phyloP scores from a whole-genome alignment of 1,284 basidiomycete genomes.

The Naganishia sp. region DNA sequence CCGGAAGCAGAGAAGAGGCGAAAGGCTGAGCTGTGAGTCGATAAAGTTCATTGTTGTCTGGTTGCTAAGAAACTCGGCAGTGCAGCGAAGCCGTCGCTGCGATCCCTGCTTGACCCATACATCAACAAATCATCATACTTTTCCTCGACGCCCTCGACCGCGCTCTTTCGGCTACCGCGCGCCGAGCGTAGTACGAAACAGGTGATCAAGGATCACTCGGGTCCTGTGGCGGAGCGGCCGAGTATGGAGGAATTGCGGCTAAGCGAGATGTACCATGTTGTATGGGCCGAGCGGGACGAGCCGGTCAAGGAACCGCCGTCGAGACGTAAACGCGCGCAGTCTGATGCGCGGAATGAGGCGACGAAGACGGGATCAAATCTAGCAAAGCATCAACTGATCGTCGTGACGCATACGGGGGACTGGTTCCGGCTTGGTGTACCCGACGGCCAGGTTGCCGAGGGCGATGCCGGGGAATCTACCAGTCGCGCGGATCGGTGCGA shows the following conservation, averaged over 20 bases:
- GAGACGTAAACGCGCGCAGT: constrained; percentile 3
- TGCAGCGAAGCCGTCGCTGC: constrained; percentile 34
- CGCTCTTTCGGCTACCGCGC: constrained; percentile 81
- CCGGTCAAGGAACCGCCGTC: background rate
- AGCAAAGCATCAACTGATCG: constrained; percentile 17
- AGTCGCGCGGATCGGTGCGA: constrained; percentile 23
- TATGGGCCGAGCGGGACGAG: constrained; percentile 15
- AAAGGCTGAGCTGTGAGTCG: constrained; percentile 19
- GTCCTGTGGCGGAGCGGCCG: constrained; percentile 15
- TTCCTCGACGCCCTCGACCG: constrained; percentile 88
- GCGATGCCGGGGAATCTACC: background rate
- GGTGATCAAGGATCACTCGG: constrained; percentile 12
- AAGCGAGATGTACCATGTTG: constrained; percentile 28
- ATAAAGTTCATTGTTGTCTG: background rate
- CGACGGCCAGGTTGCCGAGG: background rate
- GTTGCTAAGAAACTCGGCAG: background rate
- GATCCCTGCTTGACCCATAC: constrained; percentile 69
- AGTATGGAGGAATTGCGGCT: constrained; percentile 27
- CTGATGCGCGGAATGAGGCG: constrained; percentile 1
- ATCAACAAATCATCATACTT: constrained; percentile 88
- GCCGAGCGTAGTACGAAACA: constrained; percentile 13
- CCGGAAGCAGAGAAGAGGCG: constrained; percentile 6
- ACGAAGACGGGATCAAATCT: background rate
- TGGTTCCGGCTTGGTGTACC: constrained; percentile 33
- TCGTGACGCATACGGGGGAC: constrained; percentile 31